Evolutionary conservation across 371 early-diverging fungal species (phyloP), one percentile per base, ranked within the genome.

Genomic region (Mucor lusitanicus): DNA sequence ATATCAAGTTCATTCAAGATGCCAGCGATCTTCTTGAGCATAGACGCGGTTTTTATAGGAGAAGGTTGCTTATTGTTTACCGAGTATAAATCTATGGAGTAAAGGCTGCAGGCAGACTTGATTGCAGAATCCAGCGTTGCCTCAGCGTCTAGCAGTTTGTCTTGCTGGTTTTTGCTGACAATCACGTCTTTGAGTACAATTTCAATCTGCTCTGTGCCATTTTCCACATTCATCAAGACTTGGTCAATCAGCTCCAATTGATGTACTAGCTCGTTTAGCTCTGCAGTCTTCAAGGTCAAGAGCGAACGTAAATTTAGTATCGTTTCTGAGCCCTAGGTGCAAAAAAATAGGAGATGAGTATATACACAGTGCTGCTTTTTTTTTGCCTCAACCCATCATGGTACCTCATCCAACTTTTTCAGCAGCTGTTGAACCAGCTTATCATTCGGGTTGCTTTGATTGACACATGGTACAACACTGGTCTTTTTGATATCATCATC

Each of bases 181-280:
- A 64, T 19, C 46, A 71, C 64, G 30, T 75, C 75, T 53, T 61
- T 64, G 3, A 78, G 32, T 25, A 70, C 61, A 6, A 53, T 35
- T 61, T 78, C 78, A n/a, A 75, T 69, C 37, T 72, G 63, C 28
- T 68, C 66, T 56, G 78, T 73, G 6, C 68, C 69, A 9, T 68
- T 39, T 55, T 78, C 78, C 23, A 75, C 75, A 44, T 66, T 63
- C 23, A 58, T 65, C 17, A 78, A 58, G 0, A 70, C 78, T 55
- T 75, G 70, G 12, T 78, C 65, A 28, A 75, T 75, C n/a, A 72
- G 35, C n/a, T 72, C 61, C n/a, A 78, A 54, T 42, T 78, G 75
- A 13, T 44, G 68, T 25, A 75, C 40, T 3, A 78, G 63, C 46
- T 78, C 68, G 32, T 75, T 72, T 2, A 78, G 27, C 55, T 78